Conservation (phyloP, 345 rosid genomes). For the Eucalyptus erythrocorys region DNA sequence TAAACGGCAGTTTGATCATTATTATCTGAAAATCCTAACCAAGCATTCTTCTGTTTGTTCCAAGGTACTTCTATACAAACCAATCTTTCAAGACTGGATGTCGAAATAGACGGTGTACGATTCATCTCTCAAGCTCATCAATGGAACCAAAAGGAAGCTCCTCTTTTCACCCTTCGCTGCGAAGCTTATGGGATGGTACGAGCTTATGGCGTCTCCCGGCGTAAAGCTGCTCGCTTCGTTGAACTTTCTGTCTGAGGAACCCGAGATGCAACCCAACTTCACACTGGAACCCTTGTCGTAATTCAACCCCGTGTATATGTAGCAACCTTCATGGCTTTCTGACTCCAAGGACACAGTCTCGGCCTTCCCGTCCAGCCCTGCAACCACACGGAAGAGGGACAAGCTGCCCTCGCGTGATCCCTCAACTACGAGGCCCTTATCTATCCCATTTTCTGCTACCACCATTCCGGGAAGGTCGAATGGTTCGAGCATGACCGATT, state of each 20-base stretch:
- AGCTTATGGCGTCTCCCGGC: slow-evolving; percentile 28
- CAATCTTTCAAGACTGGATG: slow-evolving; percentile 1
- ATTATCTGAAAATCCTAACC: not conserved
- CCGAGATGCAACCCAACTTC: slow-evolving; percentile 39
- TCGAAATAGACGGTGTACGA: slow-evolving; percentile 68
- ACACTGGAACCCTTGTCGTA: slow-evolving; percentile 13
- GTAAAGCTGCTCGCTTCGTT: slow-evolving; percentile 44
- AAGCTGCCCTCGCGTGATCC: slow-evolving; percentile 9
- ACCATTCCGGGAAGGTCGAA: slow-evolving; percentile 73
- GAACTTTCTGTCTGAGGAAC: slow-evolving; percentile 9
- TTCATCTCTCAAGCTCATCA: slow-evolving; percentile 73
- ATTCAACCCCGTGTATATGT: slow-evolving; percentile 30
- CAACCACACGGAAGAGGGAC: slow-evolving; percentile 38
- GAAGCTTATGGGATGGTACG: slow-evolving; percentile 76
- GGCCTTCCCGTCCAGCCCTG: slow-evolving; percentile 57
- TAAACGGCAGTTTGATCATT: not conserved
- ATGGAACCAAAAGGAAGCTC: slow-evolving; percentile 64
- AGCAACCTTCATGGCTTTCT: slow-evolving; percentile 43
- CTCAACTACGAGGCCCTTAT: slow-evolving; percentile 14
- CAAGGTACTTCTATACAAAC: not conserved
- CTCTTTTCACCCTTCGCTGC: slow-evolving; percentile 46
- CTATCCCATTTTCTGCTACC: slow-evolving; percentile 28
- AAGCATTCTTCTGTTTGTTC: not conserved
- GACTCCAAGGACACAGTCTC: slow-evolving; percentile 51
- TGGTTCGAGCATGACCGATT: slow-evolving; percentile 59